Evolutionary conservation across 2,329 filamentous ascomycete species (phyloP), one percentile per base, ranked within the genome.

Genomic region (Calonectria pteridis): DNA sequence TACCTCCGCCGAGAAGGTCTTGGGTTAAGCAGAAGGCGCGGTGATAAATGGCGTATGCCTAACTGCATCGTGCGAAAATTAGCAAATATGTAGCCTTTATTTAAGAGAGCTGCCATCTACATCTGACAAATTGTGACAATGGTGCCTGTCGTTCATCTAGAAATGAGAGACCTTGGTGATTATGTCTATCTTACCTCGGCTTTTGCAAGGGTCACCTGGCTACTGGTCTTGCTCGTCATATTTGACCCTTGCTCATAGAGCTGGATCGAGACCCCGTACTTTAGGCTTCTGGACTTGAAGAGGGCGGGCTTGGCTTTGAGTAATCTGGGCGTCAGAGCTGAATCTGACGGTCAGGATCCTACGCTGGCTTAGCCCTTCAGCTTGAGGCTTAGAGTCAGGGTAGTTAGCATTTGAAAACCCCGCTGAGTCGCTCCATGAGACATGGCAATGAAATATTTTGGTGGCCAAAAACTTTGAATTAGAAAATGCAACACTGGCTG

Each of bases 1-100:
- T 16, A 88, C 88, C 9, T 80, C 89, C 82, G 89, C 88, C 63
- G 86, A 89, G 46, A 87, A 89, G 73, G 88, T 90, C 7, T 76
- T 90, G 46, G 85, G 66, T 62, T 81, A 69, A 72, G 64, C 7
- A 9, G 23, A 26, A 26, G n/a, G 3, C n/a, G 13, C 20, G n/a
- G 6, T 16, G 4, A 10, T 35, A 50, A 33, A 18, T 20, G 50
- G 29, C 23, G 26, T 16, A 67, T 35, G 53, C 14, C 23, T 29
- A 13, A n/a, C 11, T 46, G 43, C 20, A 5, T 23, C 7, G 4
- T 9, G 28, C n/a, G n/a, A 20, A 58, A 33, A 43, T 67, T 14
- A n/a, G 46, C 16, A 67, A 33, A 50, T 58, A 35, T 37, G 53
- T 35, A 59, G 53, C n/a, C 33, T 14, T 28, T 29, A 55, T n/a